phyloP scores from a whole-genome alignment of 345 rosid genomes.

The Citrus cavaleriei region DNA sequence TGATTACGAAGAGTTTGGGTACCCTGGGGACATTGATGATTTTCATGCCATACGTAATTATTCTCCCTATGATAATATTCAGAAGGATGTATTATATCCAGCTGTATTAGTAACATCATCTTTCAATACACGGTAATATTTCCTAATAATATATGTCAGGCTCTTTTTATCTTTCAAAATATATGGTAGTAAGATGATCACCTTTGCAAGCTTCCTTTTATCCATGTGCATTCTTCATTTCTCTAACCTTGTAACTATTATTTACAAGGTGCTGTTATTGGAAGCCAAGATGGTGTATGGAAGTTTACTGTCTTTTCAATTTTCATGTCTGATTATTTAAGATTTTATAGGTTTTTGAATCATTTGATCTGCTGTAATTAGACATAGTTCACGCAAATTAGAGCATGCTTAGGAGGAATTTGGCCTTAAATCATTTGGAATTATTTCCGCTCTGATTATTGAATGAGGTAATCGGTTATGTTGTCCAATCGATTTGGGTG shows the following conservation, averaged over 20 bases:
- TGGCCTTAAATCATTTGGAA: neutral
- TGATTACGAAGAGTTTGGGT: slow-evolving; percentile 93
- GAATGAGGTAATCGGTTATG: neutral
- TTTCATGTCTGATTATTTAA: neutral
- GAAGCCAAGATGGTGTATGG: neutral
- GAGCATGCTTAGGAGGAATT: neutral
- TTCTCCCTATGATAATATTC: slow-evolving; percentile 88
- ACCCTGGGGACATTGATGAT: slow-evolving; percentile 73
- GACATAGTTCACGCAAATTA: neutral
- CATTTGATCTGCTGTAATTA: neutral
- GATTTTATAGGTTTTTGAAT: neutral
- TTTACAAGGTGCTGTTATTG: neutral
- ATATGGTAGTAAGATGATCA: neutral
- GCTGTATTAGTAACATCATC: slow-evolving; percentile 79
- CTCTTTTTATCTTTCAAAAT: neutral
- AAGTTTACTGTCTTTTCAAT: neutral
- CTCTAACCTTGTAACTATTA: too few relatives aligned
- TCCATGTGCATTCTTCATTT: neutral
- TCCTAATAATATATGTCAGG: slow-evolving; percentile 7
- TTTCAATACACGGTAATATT: slow-evolving; percentile 66
- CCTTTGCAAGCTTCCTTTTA: neutral
- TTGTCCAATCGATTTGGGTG: neutral
- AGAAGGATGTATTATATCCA: slow-evolving; percentile 69
- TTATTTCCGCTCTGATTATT: neutral
- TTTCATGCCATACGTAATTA: slow-evolving; percentile 67